Evolutionary conservation across 176 grass and related monocot genomes (phyloP).

Genomic region (sorghum (Sorghum bicolor)): Sorghum_bicolor_NCBIv3 NC_012872.2:62949501-62950000

Average conservation of each 20-base stretch:
- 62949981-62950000: background rate
- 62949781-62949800: background rate
- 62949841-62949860: background rate
- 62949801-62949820: background rate
- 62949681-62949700: background rate
- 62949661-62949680: background rate
- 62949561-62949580: background rate
- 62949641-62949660: slow-evolving; percentile 1
- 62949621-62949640: background rate
- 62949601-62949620: background rate
- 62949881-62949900: background rate
- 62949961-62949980: background rate
- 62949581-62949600: background rate
- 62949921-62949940: background rate
- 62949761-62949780: background rate
- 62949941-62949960: background rate
- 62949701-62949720: slow-evolving; percentile 7
- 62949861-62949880: background rate
- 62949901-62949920: background rate
- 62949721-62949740: background rate
- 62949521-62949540: background rate
- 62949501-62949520: background rate
- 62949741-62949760: background rate
- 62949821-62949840: background rate
- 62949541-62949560: background rate